Base-by-base conservation (phyloP, 768 basidiomycete species). In the Tylopilus plumbeoviolaceoides region DNA sequence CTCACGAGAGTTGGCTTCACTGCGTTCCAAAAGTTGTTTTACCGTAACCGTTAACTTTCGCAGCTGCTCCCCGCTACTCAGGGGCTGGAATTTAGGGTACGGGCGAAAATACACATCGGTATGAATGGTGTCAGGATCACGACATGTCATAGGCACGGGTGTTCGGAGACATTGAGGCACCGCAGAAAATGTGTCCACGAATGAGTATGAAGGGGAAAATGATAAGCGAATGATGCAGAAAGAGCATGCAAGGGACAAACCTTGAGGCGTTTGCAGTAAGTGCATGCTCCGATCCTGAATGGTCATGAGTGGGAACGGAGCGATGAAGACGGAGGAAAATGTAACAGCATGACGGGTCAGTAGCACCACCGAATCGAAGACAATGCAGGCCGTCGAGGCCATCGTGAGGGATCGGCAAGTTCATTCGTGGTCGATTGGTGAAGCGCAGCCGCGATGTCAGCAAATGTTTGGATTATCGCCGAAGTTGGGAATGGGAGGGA, bases 201-300 rank as follows among this genome's bases (percentile, higher is more conserved):
- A n/a, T n/a, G n/a, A n/a, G n/a, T n/a, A n/a, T n/a, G n/a, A n/a
- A n/a, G n/a, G n/a, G n/a, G n/a, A n/a, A n/a, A n/a, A n/a, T n/a
- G n/a, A 49, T 70, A 55, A 72, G 64, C 55, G 47, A 62, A 21
- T 11, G 43, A 42, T 21, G 40, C 25, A 14, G 21, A 56, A n/a
- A 5, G 7, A 47, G 18, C 20, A 59, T 45, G 47, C 25, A 48
- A 48, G 44, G 53, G 30, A 72, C 82, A 53, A 70, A 86, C 88
- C 85, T 92, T 92, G 62, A 91, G 82, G 64, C 84, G 87, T 70
- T 91, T 92, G 79, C 90, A 92, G 63, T 91, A 83, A 4, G 80
- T 86, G 69, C 90, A 92, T 40, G 90, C 90, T 52, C 90, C 88
- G 57, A 85, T 83, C 40, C 89, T 91, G 67, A 42, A 59, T 27